Base-by-base conservation (phyloP, 139 green algal genomes). In the Zygnema cylindricum region DNA sequence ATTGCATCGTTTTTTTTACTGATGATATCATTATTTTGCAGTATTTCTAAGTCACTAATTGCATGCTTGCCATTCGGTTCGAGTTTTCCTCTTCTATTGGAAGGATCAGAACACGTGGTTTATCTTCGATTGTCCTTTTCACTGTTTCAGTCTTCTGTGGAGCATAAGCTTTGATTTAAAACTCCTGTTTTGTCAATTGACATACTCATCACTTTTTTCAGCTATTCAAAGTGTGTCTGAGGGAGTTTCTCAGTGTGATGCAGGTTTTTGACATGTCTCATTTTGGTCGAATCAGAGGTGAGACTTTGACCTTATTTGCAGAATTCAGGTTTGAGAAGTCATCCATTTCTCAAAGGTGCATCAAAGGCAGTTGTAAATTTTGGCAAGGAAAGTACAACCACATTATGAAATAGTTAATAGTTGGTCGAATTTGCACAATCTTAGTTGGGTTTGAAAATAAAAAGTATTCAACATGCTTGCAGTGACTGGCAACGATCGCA, bases 401-500 rank as follows among this genome's bases (percentile, higher is more conserved):
- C 73, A n/a, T n/a, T n/a, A n/a, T n/a, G n/a, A n/a, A 81, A 81
- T 21, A 69, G 22, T 21, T 21, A 81, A 22, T 22, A 69, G 73
- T 43, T 22, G 73, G 73, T 21, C 23, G 73, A 69, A 16, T 35
- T 54, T 22, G 21, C 22, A 21, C 73, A 22, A 21, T 22, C 23
- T 16, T 43, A 21, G 42, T 22, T 81, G 21, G 35, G 22, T 43
- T 81, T 21, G 22, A 21, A 33, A 69, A 40, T 43, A 23, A 22
- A 22, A 43, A 87, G 55, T n/a, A n/a, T n/a, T n/a, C n/a, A n/a
- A n/a, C n/a, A n/a, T n/a, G n/a, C n/a, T n/a, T n/a, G n/a, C 83
- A 92, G 88, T 92, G 30, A 43, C 69, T 41, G 88, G 57, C 16
- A 83, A 88, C 2, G 88, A 92, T 42, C 73, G 88, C 22, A 82